Base-by-base conservation (phyloP, 116 monocot genomes). In the Posidonia oceanica region DNA sequence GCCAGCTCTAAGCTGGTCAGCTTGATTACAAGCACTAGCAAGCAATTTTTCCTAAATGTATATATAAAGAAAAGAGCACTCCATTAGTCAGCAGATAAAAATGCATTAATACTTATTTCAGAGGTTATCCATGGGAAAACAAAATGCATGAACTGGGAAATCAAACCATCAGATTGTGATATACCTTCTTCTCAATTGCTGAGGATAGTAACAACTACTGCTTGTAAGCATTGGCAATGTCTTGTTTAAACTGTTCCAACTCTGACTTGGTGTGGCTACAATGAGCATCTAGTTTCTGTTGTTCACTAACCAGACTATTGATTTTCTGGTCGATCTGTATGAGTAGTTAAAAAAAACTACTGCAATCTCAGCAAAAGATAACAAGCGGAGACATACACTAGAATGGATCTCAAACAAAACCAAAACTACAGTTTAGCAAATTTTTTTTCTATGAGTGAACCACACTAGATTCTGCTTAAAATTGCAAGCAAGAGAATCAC, bases 281-380 rank as follows among this genome's bases (percentile, higher is more conserved):
- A 42, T 90, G 71, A 61, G 90, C 90, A 78, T 93, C 87, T 72
- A 85, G 74, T 83, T 88, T 89, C 61, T 98, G 98, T 68, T 98
- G 98, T 68, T 84, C 84, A 69, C 84, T 86, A 29, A 98, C 80
- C 29, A 93, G 57, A 39, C 75, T 77, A 0, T 78, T 98, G 64
- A 98, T 98, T 75, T 93, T 75, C 78, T 88, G 80, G 67, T 98
- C 98, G 75, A 91, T 80, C 80, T 91, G 91, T 97, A 61, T 66
- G 96, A 59, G 63, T 72, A 75, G 83, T 91, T 74, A 91, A 88
- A 44, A 40, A 64, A 63, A 66, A 66, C 39, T 38, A 39, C 3
- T 38, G 8, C 66, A 66, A 22, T 41, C 21, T 66, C 40, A 39
- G 18, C 3, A 29, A 2, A n/a, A 11, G 29, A 60, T 60, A 48